Evolutionary conservation across 2,329 filamentous ascomycete genomes (phyloP), one percentile per base, ranked within the genome.

Genomic region (Verticillium longisporum): DNA sequence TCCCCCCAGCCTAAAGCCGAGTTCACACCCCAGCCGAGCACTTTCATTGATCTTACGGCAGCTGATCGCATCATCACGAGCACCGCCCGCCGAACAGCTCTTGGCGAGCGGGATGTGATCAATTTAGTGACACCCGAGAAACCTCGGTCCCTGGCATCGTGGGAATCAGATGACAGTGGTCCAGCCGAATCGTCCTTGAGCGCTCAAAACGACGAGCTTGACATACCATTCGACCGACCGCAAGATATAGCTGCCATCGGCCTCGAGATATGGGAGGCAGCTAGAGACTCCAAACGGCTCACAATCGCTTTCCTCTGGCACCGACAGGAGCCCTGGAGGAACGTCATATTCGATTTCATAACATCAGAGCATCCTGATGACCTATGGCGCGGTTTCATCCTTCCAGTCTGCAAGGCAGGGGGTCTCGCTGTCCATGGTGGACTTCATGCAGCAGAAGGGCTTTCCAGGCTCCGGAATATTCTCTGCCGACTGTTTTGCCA

Each of bases 301-400:
- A 61, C 75, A 6, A 71, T 73, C 6, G 67, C 63, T 7, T 64
- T 70, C 10, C 61, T 78, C 0, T 67, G 60, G 56, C 66, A 57
- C 13, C 41, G 68, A 0, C 68, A 71, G 58, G 58, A 62, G 34
- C 26, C 6, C 1, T 64, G 65, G 41, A 65, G 70, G 14, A 55
- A 63, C 1, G 57, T 54, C 0, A 64, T 77, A 3, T 70, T 75
- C 56, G 61, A 68, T 7, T 56, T 67, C 13, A 58, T 68, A 33
- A 41, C 41, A 9, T 6, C 31, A 2, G 56, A 50, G 21, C 15
- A 54, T 7, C 63, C 66, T 15, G 37, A 64, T 5, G 58, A 68
- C 1, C 60, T 71, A 6, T 76, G 74, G 74, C 37, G 64, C 1
- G 41, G 68, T 33, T 61, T 68, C n/a, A 59, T 76, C 14, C 34